These are phyloP conservation scores for Boletus rex-veris DNA, from an alignment of 768 basidiomycete species.

Conservation along the genomic window DNA sequence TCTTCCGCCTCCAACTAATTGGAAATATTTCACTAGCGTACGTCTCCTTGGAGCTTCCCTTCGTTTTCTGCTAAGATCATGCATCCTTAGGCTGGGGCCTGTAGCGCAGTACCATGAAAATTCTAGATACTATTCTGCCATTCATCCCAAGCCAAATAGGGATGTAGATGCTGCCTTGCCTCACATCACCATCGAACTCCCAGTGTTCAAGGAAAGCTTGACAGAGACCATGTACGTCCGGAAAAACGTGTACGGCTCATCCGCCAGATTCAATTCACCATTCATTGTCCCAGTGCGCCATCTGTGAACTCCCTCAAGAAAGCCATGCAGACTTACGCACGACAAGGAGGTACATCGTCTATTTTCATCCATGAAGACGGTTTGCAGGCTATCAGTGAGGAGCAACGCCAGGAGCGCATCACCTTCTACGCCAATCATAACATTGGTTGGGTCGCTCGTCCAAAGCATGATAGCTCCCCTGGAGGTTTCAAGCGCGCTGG, in stretches of 20 bases:
- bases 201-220: conserved; percentile 84
- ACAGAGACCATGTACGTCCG: conserved; percentile 70
- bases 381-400: conserved; percentile 46
- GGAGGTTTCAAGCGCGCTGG: conserved; percentile 46
- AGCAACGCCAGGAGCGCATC: conserved; percentile 46
- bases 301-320: conserved; percentile 69
- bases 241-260: background rate
- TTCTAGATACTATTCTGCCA: conserved; percentile 76
- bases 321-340: conserved; percentile 63
- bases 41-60: background rate
- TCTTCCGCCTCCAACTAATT: conserved; percentile 71
- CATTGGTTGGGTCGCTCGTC: conserved; percentile 60
- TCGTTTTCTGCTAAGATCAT: conserved; percentile 2
- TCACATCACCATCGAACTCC: conserved; percentile 78
- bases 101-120: conserved; percentile 85
- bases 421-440: conserved; percentile 54
- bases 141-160: conserved; percentile 54
- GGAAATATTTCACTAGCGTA: conserved; percentile 61
- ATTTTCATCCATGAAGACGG: conserved; percentile 65
- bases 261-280: background rate
- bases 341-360: conserved; percentile 56
- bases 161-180: conserved; percentile 63
- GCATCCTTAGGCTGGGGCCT: conserved; percentile 58
- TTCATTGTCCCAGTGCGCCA: conserved; percentile 47
- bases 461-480: conserved; percentile 38